Base-by-base conservation (phyloP, 768 basidiomycete species). In the Gymnopilus dilepis region DNA sequence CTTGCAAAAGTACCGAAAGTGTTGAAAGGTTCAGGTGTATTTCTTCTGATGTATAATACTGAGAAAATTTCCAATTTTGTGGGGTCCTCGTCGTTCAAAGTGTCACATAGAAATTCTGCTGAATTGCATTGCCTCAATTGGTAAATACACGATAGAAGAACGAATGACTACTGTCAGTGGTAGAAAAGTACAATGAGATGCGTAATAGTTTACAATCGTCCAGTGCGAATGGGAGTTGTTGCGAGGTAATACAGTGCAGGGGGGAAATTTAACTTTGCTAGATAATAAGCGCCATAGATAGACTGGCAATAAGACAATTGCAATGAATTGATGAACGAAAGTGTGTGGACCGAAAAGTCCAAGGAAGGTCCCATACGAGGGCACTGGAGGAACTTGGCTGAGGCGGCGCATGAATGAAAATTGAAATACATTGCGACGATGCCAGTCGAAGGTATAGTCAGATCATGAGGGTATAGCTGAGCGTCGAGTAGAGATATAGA, bases 31-130 rank as follows among this genome's bases (percentile, higher is more conserved):
- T 45, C 12, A 11, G 22, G 2, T 45, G 43, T 45, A 45, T 45
- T 45, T 45, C 43, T 45, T 45, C 43, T 45, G 43, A 45, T 45
- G n/a, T n/a, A n/a, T n/a, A n/a, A n/a, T n/a, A n/a, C n/a, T n/a
- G n/a, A n/a, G n/a, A n/a, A n/a, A n/a, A n/a, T n/a, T n/a, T n/a
- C n/a, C n/a, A n/a, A n/a, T n/a, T n/a, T n/a, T n/a, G n/a, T n/a
- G n/a, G n/a, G n/a, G n/a, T n/a, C n/a, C n/a, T n/a, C n/a, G n/a
- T n/a, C n/a, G n/a, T n/a, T n/a, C n/a, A n/a, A n/a, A n/a, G n/a
- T n/a, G n/a, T n/a, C n/a, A 45, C 11, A 24, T n/a, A 50, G 28
- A 11, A 7, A 30, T 8, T 50, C 47, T 31, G 19, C 26, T n/a
- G 28, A n/a, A 50, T 50, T 28, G 30, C n/a, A 50, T 30, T 31